These are phyloP conservation scores for Elaeis guineensis DNA, from an alignment of 176 grass and related monocot species.

Conservation along the genomic window DNA sequence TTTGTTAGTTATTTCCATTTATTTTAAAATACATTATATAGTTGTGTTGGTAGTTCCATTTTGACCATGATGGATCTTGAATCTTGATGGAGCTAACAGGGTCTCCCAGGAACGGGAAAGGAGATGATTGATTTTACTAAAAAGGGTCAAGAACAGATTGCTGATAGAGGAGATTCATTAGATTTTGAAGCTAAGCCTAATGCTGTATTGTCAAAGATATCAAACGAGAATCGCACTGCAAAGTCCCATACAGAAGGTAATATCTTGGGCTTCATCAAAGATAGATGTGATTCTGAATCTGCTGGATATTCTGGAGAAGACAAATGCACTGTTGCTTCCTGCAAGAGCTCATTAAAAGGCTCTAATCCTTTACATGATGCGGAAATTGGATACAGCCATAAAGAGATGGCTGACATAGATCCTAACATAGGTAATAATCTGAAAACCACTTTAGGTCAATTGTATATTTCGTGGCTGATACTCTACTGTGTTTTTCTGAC, in stretches of 20 bases:
- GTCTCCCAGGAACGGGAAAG: slow-evolving; percentile 18
- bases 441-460: no score
- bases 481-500: no score
- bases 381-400: slow-evolving; percentile 3
- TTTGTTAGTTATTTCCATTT: no score
- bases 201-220: not conserved
- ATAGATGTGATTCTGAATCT: not conserved
- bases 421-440: slow-evolving; percentile 7
- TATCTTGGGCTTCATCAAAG: not conserved
- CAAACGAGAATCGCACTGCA: slow-evolving; percentile 12
- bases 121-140: slow-evolving; percentile 13
- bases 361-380: slow-evolving; percentile 20
- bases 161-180: slow-evolving; percentile 1
- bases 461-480: no score
- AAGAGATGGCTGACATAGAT: not conserved
- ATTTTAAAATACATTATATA: no score
- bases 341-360: slow-evolving; percentile 24
- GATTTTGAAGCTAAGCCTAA: slow-evolving; percentile 16
- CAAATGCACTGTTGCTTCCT: slow-evolving; percentile 19
- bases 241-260: not conserved
- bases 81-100: slow-evolving; percentile 26
- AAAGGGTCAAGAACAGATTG: not conserved
- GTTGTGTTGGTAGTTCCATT: no score
- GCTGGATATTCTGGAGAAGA: slow-evolving; percentile 12
- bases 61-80: no score